Base-by-base conservation (phyloP, 169 alveolate genomes). In the Cryptosporidium ubiquitum region DNA sequence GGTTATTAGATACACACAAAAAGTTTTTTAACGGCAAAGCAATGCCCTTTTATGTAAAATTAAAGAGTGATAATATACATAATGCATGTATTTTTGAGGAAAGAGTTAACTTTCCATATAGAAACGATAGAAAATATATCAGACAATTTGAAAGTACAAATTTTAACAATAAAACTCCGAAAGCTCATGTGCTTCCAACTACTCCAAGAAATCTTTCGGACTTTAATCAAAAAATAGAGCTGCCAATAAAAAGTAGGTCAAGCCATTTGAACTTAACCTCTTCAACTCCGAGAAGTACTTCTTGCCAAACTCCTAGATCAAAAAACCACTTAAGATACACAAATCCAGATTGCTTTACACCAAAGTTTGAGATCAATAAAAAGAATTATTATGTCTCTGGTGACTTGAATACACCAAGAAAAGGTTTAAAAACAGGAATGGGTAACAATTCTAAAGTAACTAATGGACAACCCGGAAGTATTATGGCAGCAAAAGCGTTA, bases 401-500 rank as follows among this genome's bases (percentile, higher is more conserved):
- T 61, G 75, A 79, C 10, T 26, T 20, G 14, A 39, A 39, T 26
- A 79, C 89, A 5, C 89, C 89, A 10, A 79, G 75, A 64, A 64
- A 37, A 64, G 20, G 26, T 5, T 37, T 29, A 7, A 74, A 39
- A 31, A 44, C 52, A 33, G 40, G 71, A 33, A 26, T 26, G 10
- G 12, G 29, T 33, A 31, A 31, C 33, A 39, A n/a, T 74, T 31
- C 35, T 18, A 52, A 51, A 74, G 12, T 18, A 9, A 16, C 35
- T 23, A 74, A 35, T 39, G 57, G n/a, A 60, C 58, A 79, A 5
- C 51, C 16, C 14, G 49, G 51, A 44, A 37, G 64, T 79, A 79
- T 79, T 9, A 40, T 79, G 33, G 89, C 89, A 79, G 89, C 89
- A 60, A 79, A 79, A 47, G 89, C 89, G 18, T 6, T 79, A 12